Evolutionary conservation across 148 eudicot species (phyloP).

Genomic region (Tetragonia tetragonoides): DNA sequence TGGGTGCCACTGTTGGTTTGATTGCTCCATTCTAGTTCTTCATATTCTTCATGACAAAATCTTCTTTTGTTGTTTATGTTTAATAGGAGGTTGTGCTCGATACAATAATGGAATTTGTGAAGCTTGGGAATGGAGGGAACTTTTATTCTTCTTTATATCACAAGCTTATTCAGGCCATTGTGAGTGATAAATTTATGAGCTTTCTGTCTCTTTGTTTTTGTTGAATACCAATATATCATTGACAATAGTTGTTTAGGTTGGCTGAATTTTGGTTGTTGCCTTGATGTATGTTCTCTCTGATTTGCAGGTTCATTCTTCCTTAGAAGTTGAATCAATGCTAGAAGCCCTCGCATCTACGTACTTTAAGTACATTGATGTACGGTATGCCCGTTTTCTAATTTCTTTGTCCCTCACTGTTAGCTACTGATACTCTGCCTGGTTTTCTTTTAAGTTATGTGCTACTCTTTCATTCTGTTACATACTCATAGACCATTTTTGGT

Average conservation of each 20-base stretch:
- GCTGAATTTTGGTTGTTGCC: not conserved
- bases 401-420: not conserved
- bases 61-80: constrained; percentile 4
- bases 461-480: not conserved
- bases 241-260: not conserved
- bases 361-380: constrained; percentile 79
- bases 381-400: constrained; percentile 49
- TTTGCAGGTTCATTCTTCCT: constrained; percentile 55
- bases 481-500: constrained; percentile 10
- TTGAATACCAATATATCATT: not conserved
- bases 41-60: not conserved
- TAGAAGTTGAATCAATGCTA: constrained; percentile 47
- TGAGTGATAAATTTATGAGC: constrained; percentile 35
- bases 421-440: not conserved
- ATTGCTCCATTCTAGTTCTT: not conserved
- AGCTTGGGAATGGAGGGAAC: constrained; percentile 72
- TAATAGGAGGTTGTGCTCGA: constrained; percentile 77
- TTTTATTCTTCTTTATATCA: constrained; percentile 68
- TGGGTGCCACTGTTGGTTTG: not conserved
- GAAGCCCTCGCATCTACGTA: constrained; percentile 64
- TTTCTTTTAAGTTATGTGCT: not conserved
- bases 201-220: not conserved
- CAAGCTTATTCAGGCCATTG: constrained; percentile 59
- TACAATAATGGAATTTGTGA: constrained; percentile 82
- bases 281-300: not conserved